Percentiles rank a stretch among this genome's conserved stretches.
Conservation (phyloP, 73 alveolate genomes). For the Tetrahymena thermophila region DNA sequence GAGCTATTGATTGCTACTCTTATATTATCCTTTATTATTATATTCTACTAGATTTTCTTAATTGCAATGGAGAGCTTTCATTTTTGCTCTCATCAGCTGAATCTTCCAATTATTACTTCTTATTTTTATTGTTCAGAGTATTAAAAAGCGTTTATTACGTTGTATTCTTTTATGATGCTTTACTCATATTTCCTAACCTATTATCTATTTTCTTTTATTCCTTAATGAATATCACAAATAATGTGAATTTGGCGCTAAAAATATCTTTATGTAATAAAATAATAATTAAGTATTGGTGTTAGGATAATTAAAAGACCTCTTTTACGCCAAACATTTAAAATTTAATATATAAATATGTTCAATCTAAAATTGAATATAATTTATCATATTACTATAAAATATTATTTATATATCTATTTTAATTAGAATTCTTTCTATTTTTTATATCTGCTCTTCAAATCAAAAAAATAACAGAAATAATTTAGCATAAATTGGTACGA, state of each 20-base stretch:
- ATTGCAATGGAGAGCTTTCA: not conserved
- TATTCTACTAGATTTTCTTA: not conserved
- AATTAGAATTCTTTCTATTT: not conserved
- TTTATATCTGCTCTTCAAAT: too few species aligned
- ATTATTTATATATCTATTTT: too few species aligned
- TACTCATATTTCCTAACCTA: not conserved
- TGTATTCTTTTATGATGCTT: not conserved
- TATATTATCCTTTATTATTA: not conserved
- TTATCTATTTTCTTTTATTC: not conserved
- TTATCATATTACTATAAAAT: not conserved
- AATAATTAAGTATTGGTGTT: not conserved
- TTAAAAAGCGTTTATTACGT: not conserved
- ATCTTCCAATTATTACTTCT: not conserved
- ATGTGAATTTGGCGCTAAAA: conserved; percentile 2
- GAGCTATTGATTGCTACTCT: not conserved
- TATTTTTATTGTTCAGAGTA: not conserved
- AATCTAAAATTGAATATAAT: not conserved
- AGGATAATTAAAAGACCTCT: not conserved
- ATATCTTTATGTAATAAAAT: not conserved
- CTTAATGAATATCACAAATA: not conserved
- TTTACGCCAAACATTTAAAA: not conserved
- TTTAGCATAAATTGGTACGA: too few species aligned
- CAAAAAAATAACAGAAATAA: too few species aligned
- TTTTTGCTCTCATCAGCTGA: not conserved
- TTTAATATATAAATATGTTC: not conserved